A percentile compares a stretch with the other conserved stretches of the same genome.
phyloP scores from a whole-genome alignment of 1,284 basidiomycete genomes.

The Bjerkandera adusta region DNA sequence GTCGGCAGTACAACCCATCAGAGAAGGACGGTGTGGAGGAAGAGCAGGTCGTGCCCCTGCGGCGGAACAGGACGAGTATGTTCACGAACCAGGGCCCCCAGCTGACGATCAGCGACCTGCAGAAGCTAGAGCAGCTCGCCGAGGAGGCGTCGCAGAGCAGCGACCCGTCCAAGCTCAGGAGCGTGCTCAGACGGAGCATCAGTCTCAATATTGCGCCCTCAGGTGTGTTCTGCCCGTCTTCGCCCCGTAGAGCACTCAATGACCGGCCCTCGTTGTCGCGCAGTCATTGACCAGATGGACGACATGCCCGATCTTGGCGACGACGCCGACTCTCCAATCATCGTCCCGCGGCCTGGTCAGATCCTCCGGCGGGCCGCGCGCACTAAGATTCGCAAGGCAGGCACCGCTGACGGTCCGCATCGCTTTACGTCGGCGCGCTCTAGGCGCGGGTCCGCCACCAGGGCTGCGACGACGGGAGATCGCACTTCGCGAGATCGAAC shows the following conservation, averaged over 20 bases:
- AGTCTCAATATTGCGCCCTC: conserved; percentile 86
- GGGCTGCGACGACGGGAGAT: conserved; percentile 22
- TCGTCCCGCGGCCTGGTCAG: conserved; percentile 84
- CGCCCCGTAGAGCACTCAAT: conserved; percentile 4
- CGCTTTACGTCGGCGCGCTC: conserved; percentile 65
- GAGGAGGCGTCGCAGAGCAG: conserved; percentile 84
- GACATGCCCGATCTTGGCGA: conserved; percentile 65
- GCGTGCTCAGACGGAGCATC: conserved; percentile 81
- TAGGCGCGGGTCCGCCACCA: conserved; percentile 42
- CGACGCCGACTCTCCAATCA: conserved; percentile 86
- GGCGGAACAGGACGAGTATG: conserved; percentile 63
- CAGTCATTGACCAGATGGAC: conserved; percentile 68
- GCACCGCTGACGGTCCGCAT: conserved; percentile 76
- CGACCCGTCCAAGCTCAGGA: conserved; percentile 83
- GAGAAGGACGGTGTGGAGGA: conserved; percentile 73
- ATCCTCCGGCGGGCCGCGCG: conserved; percentile 90
- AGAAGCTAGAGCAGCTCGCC: conserved; percentile 89
- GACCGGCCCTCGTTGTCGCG: conserved; percentile 10
- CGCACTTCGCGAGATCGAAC: too few relatives aligned
- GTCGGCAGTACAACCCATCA: conserved; percentile 80
- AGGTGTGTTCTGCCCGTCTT: conserved; percentile 51
- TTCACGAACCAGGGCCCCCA: conserved; percentile 64
- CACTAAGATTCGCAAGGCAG: conserved; percentile 94
- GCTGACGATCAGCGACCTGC: conserved; percentile 89
- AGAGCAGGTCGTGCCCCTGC: conserved; percentile 61